These are phyloP conservation scores for Chlamydomonas sphaeroides DNA, from an alignment of 139 green algal genomes.

Conservation along the genomic window DNA sequence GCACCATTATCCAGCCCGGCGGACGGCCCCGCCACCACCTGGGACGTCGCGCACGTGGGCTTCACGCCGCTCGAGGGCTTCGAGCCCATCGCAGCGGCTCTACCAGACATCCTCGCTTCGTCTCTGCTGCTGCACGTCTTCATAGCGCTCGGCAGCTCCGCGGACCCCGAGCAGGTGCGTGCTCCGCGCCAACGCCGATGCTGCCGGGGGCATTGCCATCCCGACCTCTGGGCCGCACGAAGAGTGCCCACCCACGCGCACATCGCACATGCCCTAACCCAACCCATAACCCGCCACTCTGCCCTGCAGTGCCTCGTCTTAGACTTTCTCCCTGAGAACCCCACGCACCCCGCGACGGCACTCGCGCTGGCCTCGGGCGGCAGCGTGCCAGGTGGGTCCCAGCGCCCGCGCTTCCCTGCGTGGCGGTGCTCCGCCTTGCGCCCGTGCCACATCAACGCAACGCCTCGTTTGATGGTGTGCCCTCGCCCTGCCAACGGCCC, in stretches of 20 bases:
- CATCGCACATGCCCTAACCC: too few species aligned
- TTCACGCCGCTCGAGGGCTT: constrained; percentile 21
- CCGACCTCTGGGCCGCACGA: too few species aligned
- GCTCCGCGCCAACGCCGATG: too few species aligned
- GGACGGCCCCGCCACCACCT: neutral
- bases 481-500: too few species aligned
- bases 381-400: neutral
- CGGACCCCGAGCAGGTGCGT: neutral
- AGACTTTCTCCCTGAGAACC: constrained; percentile 22
- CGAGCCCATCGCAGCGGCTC: neutral
- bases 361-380: neutral
- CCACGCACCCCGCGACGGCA: constrained; percentile 16
- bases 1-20: too few species aligned
- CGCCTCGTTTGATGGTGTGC: too few species aligned
- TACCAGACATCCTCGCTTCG: neutral
- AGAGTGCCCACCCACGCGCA: too few species aligned
- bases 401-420: too few species aligned
- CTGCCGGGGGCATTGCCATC: too few species aligned
- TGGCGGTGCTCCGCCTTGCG: too few species aligned
- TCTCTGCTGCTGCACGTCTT: constrained; percentile 4
- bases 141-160: constrained; percentile 3
- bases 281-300: neutral
- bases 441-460: too few species aligned
- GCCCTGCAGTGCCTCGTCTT: constrained; percentile 1
- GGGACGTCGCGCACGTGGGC: neutral